Evolutionary conservation across 257 asterid species (phyloP).

Genomic region (Gardenia jasminoides): DNA sequence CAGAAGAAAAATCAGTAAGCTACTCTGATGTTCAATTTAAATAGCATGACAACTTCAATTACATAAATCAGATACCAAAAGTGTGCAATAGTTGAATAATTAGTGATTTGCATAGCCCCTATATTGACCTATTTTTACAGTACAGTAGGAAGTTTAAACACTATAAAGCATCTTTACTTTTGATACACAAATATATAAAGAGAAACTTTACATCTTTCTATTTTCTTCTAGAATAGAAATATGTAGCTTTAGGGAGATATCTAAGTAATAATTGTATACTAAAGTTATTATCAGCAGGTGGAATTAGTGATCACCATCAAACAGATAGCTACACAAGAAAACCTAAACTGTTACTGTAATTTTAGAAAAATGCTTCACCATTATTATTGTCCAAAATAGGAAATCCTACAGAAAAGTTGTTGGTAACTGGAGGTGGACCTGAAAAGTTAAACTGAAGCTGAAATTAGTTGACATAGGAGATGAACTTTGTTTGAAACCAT

Average conservation of each 20-base stretch:
- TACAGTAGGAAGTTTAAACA: not conserved
- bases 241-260: not conserved
- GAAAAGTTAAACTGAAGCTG: slow-evolving; percentile 17
- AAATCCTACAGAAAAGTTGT: slow-evolving; percentile 14
- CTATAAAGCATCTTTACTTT: not conserved
- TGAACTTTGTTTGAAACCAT: slow-evolving; percentile 21
- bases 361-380: slow-evolving; percentile 18
- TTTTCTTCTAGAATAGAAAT: not conserved
- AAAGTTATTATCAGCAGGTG: not conserved
- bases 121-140: not conserved
- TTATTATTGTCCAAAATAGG: slow-evolving; percentile 12
- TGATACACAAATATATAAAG: not conserved
- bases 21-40: not conserved
- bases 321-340: not conserved
- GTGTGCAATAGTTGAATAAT: not conserved
- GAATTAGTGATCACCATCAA: not conserved
- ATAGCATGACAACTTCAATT: too few relatives aligned
- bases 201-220: not conserved
- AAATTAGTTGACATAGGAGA: slow-evolving; percentile 22
- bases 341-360: not conserved
- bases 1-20: not conserved
- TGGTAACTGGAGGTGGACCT: slow-evolving; percentile 27
- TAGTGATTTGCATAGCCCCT: not conserved
- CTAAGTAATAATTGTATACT: not conserved
- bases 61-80: not conserved